Evolutionary conservation across 257 asterid genomes (phyloP).

Genomic region (Solanum acaule): DNA sequence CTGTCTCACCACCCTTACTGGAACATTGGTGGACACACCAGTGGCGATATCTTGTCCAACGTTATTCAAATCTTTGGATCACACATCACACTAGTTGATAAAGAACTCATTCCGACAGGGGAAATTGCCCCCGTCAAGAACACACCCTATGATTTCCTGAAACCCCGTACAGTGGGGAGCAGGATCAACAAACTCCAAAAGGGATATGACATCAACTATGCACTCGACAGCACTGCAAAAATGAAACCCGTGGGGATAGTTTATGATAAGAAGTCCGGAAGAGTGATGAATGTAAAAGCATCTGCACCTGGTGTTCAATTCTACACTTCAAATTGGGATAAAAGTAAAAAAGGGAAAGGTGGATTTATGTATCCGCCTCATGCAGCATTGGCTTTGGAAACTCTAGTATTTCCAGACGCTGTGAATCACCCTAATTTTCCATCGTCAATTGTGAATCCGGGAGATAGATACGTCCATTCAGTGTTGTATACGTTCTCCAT

Average conservation of each 20-base stretch:
- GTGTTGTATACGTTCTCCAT: slow-evolving; percentile 38
- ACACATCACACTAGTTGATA: not conserved
- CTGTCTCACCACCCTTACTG: slow-evolving; percentile 15
- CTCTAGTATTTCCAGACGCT: slow-evolving; percentile 81
- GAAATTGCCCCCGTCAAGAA: not conserved
- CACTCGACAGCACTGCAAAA: not conserved
- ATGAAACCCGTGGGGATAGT: not conserved
- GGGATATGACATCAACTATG: slow-evolving; percentile 16
- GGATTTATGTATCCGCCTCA: slow-evolving; percentile 1
- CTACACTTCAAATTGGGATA: not conserved
- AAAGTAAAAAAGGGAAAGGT: slow-evolving; percentile 2
- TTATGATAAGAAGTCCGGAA: slow-evolving; percentile 7
- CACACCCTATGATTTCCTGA: slow-evolving; percentile 11
- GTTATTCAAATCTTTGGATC: slow-evolving; percentile 13
- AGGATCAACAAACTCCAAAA: not conserved
- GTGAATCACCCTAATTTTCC: slow-evolving; percentile 79
- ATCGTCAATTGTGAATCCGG: slow-evolving; percentile 41
- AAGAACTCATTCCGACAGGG: slow-evolving; percentile 3
- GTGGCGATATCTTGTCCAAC: slow-evolving; percentile 10
- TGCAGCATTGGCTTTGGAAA: slow-evolving; percentile 31
- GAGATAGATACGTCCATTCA: slow-evolving; percentile 36
- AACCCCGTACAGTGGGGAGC: slow-evolving; percentile 1
- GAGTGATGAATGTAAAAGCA: not conserved
- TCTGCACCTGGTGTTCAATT: slow-evolving; percentile 10
- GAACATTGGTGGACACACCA: slow-evolving; percentile 19